phyloP scores from a whole-genome alignment of 768 basidiomycete genomes.

The Lactarius indigo region DNA sequence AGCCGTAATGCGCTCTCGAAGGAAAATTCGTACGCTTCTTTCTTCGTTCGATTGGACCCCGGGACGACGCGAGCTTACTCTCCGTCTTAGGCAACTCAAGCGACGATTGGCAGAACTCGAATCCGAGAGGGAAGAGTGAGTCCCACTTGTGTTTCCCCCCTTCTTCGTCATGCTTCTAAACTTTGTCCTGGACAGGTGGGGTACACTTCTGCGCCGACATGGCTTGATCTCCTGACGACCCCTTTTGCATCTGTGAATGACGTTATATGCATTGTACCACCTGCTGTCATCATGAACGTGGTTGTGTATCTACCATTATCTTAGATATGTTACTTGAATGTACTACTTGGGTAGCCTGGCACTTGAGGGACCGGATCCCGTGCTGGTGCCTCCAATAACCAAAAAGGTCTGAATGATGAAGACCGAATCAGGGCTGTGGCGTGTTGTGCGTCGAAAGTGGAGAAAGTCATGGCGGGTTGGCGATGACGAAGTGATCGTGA shows the following conservation, averaged over 20 bases:
- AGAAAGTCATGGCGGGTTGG: not conserved
- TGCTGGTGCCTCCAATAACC: not conserved
- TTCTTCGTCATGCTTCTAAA: slow-evolving; percentile 1
- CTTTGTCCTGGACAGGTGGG: slow-evolving; percentile 50
- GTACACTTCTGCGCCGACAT: slow-evolving; percentile 50
- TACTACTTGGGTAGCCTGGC: slow-evolving; percentile 6
- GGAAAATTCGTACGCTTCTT: slow-evolving; percentile 70
- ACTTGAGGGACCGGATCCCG: not conserved
- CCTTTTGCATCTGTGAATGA: not conserved
- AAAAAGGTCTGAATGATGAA: not conserved
- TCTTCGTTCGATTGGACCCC: not conserved
- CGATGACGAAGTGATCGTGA: not conserved
- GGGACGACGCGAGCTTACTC: slow-evolving; percentile 12
- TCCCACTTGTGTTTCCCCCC: slow-evolving; percentile 20
- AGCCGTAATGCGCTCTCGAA: slow-evolving; percentile 64
- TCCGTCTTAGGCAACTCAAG: slow-evolving; percentile 55
- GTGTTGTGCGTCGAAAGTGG: not conserved
- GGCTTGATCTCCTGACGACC: slow-evolving; percentile 41
- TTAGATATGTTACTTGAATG: slow-evolving; percentile 24
- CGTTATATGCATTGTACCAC: slow-evolving; percentile 19
- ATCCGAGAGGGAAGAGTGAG: slow-evolving; percentile 78
- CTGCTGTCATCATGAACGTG: slow-evolving; percentile 18
- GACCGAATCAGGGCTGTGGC: not conserved
- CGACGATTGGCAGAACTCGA: slow-evolving; percentile 67
- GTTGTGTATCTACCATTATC: slow-evolving; percentile 19